Base-by-base conservation (phyloP, 129 eudicot species). In the Glebionis coronaria region DNA sequence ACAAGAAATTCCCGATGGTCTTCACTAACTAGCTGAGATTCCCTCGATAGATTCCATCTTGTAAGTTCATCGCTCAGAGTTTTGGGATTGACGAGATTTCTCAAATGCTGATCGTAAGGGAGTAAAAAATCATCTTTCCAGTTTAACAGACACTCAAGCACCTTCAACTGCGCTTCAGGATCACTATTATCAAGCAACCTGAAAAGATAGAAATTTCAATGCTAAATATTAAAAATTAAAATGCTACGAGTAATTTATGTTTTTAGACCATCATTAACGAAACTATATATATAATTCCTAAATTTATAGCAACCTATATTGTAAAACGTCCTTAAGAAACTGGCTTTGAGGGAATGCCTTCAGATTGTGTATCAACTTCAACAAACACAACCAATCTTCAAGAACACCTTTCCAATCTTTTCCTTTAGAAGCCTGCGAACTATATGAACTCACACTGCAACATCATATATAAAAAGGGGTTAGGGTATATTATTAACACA, bases 121-220 rank as follows among this genome's bases (percentile, higher is more conserved):
- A 78, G 57, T 57, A 88, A 46, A 47, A 73, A 88, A 4, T 81
- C 90, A 67, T 88, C 95, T 76, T 76, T 89, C 98, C 98, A 93
- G 56, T 88, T 88, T 73, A 93, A 57, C 18, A 93, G 78, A 72
- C 92, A 83, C 74, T 93, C 98, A 20, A 93, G 85, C 61, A 79
- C 98, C 76, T 77, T 88, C 82, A 82, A 64, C 79, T 93, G 98
- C 56, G 86, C 9, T 19, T 88, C 95, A 62, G 91, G 83, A 84
- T 93, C 98, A 75, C 82, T 82, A 65, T 86, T 89, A 76, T 93
- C 92, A 63, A 93, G 85, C 47, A 93, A 80, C 95, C 98, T 92
- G 74, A 31, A 60, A 38, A 59, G 56, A 72, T 50, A 3, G 54
- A 40, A 44, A 56, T n/a, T n/a, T 9, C 60, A 38, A 56, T 9